Percentiles rank a stretch among this genome's conserved stretches.
Conservation (phyloP, 306 rosid genomes). For the Nissolia schottii region DNA sequence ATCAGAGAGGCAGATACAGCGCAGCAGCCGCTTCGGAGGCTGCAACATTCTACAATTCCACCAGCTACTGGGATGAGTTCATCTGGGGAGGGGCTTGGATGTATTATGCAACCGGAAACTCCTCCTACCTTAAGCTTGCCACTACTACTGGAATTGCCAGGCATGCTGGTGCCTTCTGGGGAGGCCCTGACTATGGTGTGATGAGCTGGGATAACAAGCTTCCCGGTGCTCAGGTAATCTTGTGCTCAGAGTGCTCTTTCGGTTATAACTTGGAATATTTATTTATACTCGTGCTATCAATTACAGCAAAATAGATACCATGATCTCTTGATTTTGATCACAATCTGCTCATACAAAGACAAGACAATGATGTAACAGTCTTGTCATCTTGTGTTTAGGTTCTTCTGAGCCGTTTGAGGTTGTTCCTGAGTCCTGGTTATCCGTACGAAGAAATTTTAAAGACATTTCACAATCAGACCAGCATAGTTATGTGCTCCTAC, state of each 20-base stretch:
- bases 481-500: constrained; percentile 75
- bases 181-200: constrained; percentile 83
- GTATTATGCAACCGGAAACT: constrained; percentile 82
- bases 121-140: constrained; percentile 64
- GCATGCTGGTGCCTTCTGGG: constrained; percentile 93
- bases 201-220: constrained; percentile 92
- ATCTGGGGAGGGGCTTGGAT: constrained; percentile 91
- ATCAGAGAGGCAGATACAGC: constrained; percentile 54
- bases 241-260: background rate
- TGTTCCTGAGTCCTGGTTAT: constrained; percentile 86
- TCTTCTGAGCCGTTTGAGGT: constrained; percentile 72
- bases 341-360: background rate
- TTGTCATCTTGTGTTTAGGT: constrained; percentile 45
- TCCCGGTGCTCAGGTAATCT: constrained; percentile 76
- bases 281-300: background rate
- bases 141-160: constrained; percentile 59
- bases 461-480: constrained; percentile 78
- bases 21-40: constrained; percentile 32
- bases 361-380: background rate
- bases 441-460: constrained; percentile 79
- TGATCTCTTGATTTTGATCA: background rate
- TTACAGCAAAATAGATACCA: background rate
- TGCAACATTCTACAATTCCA: constrained; percentile 53
- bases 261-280: background rate
- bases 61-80: constrained; percentile 66